Evolutionary conservation across 495 filamentous ascomycete species (phyloP), one percentile per base, ranked within the genome.

Genomic region (Paragyromitra xinjiangensis): DNA sequence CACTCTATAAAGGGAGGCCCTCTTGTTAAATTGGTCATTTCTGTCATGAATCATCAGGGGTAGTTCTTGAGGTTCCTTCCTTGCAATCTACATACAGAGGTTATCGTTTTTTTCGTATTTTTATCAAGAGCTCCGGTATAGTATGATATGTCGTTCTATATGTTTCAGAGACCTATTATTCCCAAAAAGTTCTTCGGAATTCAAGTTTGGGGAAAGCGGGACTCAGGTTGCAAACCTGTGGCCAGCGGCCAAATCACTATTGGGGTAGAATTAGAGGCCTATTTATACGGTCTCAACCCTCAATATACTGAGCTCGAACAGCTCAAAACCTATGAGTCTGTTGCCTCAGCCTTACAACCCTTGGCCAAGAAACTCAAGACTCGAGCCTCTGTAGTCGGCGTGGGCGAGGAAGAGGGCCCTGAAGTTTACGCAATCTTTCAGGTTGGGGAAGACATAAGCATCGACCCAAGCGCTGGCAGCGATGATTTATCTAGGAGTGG

Each of bases 181-280:
- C 51, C 19, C 6, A 26, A 8, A n/a, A 55, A 22, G 51, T 6
- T n/a, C 22, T 26, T 14, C 16, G n/a, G 12, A 24, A 9, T 26
- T 37, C 61, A 26, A 37, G 61, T 9, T 11, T 45, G n/a, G 61
- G 61, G 9, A 26, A 6, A 24, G 39, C 61, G 14, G 22, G 12
- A 6, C 34, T 44, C 8, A 11, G 34, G 24, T n/a, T 63, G 6
- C n/a, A 44, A 22, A 16, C 39, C 61, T 63, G 39, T 45, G 11
- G 8, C 24, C 16, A 22, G 14, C 2, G 3, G 22, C 39, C 61
- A 45, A 45, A 64, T 64, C 37, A 64, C 22, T 5, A 64, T 64
- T 44, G 39, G 22, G 16, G 61, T 64, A 19, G 61, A 63, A 44
- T 42, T 63, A 19, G 39, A 63, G 39, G 61, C 61, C 61, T 45